Percentiles rank a stretch among this genome's conserved stretches.
Conservation (phyloP, 108 stramenopile genomes). For the Cylindrotheca fusiformis region DNA sequence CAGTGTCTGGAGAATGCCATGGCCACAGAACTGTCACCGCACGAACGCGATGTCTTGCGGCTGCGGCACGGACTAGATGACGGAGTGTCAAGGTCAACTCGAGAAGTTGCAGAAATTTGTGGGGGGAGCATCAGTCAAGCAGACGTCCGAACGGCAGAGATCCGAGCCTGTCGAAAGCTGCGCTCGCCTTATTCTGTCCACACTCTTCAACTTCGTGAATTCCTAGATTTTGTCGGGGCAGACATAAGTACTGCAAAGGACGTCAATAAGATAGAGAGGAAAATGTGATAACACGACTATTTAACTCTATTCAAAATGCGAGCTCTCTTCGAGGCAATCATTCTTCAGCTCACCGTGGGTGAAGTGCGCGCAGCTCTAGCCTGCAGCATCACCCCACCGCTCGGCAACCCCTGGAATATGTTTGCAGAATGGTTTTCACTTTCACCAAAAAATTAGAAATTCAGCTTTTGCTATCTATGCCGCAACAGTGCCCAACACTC, state of each 20-base stretch:
- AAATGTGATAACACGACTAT: no score
- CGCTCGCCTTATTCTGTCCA: slow-evolving; percentile 60
- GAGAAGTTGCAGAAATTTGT: slow-evolving; percentile 63
- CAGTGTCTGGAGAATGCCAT: slow-evolving; percentile 81
- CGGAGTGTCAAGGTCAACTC: slow-evolving; percentile 55
- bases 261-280: no score
- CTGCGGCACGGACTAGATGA: slow-evolving; percentile 79
- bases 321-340: no score
- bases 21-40: slow-evolving; percentile 73
- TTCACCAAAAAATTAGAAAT: no score
- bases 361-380: no score
- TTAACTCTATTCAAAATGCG: no score
- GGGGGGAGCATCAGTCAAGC: slow-evolving; percentile 46
- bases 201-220: slow-evolving; percentile 54
- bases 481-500: no score
- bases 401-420: no score
- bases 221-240: slow-evolving; percentile 55
- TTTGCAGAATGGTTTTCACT: no score
- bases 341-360: no score
- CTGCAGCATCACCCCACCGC: no score
- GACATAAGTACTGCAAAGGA: slow-evolving; percentile 11
- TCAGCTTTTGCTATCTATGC: no score
- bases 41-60: slow-evolving; percentile 79
- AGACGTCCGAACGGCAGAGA: slow-evolving; percentile 57
- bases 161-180: slow-evolving; percentile 68